Evolutionary conservation across 148 eudicot species (phyloP).

Genomic region (Nyssa sinensis): DNA sequence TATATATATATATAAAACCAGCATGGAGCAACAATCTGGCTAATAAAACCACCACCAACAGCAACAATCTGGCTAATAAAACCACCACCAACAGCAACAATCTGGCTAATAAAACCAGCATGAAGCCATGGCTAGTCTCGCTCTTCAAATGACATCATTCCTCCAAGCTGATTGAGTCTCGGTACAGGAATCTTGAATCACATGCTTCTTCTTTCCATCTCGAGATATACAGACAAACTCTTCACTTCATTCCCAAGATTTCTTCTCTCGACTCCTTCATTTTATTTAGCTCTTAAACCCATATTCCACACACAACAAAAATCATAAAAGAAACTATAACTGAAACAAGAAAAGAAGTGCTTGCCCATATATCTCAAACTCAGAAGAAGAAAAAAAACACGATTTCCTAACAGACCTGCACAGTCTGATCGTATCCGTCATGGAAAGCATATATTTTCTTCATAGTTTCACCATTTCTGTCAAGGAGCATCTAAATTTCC

Average conservation of each 20-base stretch:
- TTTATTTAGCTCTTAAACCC: background rate
- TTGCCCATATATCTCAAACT: too few relatives aligned
- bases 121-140: slow-evolving; percentile 5
- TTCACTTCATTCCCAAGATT: background rate
- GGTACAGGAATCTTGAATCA: background rate
- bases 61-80: slow-evolving; percentile 6
- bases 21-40: too few relatives aligned
- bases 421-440: background rate
- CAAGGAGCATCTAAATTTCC: too few relatives aligned
- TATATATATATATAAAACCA: too few relatives aligned
- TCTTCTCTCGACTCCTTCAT: background rate
- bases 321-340: background rate
- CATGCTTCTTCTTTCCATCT: background rate
- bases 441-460: too few relatives aligned
- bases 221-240: background rate
- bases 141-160: background rate
- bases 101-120: slow-evolving; percentile 8
- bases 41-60: slow-evolving; percentile 9
- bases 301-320: background rate
- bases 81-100: slow-evolving; percentile 7
- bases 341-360: background rate
- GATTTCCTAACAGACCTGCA: background rate
- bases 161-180: background rate
- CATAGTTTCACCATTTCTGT: too few relatives aligned
- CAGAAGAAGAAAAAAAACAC: background rate